Evolutionary conservation across 306 rosid species (phyloP), one percentile per base, ranked within the genome.

Genomic region (Rosa lucieae): DNA sequence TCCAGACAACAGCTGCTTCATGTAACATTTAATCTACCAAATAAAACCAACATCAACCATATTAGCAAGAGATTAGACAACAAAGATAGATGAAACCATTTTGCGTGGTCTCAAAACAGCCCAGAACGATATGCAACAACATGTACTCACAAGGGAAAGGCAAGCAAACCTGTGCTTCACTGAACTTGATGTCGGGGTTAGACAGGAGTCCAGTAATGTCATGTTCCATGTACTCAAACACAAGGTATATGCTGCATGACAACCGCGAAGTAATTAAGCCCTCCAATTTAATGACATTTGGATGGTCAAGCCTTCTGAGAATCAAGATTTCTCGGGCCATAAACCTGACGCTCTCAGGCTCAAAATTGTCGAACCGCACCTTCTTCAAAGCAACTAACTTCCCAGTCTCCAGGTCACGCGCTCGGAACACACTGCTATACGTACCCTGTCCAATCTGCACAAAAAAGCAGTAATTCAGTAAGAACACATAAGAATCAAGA

Each of bases 161-260:
- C 1, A 23, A 78, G 80, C 80, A 72, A 82, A 92, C 99, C 98
- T 96, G 99, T 81, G 99, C 86, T 82, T 96, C 98, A 29, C 85
- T 90, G 75, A 96, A 96, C 77, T 83, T 91, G 88, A 93, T 86
- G 56, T 93, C 94, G 15, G 98, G 98, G 81, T 93, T 86, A 67
- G 99, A 91, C 84, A 96, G 80, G 83, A 96, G 98, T 29, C 99
- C 99, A 18, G 98, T 91, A 71, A 95, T 87, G 66, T 95, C 99
- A 72, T 96, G 99, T 78, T 96, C 97, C 99, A 96, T 96, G 84
- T 96, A 96, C 89, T 96, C 99, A 12, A 96, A 96, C 43, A 96
- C 98, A 37, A 96, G 97, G 84, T 91, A 96, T 42, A 96, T 88
- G 86, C 92, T 96, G 84, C 94, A 90, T 44, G 99, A 96, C 80